Percentiles rank a stretch among this genome's conserved stretches.
These are phyloP conservation scores for Psilocybe tampanensis DNA, from an alignment of 768 basidiomycete genomes.

Conservation along the genomic window DNA sequence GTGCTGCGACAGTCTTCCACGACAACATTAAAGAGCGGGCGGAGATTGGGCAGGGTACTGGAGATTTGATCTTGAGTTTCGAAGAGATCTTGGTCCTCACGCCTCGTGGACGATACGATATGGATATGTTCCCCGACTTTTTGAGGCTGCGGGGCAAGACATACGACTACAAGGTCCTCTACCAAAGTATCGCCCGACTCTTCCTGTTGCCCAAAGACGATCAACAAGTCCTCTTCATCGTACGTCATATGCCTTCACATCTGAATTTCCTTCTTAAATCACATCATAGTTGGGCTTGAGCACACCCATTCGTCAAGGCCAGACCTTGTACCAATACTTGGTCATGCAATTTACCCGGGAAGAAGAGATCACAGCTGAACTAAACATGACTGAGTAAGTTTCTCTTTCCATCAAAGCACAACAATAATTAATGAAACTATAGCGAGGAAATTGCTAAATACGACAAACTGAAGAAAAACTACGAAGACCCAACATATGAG, in stretches of 20 bases:
- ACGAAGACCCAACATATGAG: conserved; percentile 94
- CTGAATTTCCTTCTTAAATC: not conserved
- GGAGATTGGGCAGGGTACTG: conserved; percentile 88
- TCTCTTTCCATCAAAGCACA: not conserved
- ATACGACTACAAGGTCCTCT: conserved; percentile 97
- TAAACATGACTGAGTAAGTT: conserved; percentile 89
- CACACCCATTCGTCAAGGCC: conserved; percentile 95
- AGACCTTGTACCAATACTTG: conserved; percentile 95
- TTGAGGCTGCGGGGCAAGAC: conserved; percentile 96
- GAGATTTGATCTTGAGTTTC: conserved; percentile 92
- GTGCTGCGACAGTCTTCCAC: conserved; percentile 96
- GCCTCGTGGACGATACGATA: conserved; percentile 94
- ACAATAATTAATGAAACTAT: not conserved
- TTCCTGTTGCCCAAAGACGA: conserved; percentile 98
- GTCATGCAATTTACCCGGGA: conserved; percentile 99
- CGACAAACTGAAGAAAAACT: conserved; percentile 88
- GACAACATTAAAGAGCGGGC: conserved; percentile 96
- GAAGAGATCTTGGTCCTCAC: conserved; percentile 94
- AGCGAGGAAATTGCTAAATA: conserved; percentile 81
- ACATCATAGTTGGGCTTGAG: conserved; percentile 77
- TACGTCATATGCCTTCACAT: conserved; percentile 39
- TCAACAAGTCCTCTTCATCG: conserved; percentile 92
- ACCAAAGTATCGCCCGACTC: conserved; percentile 81
- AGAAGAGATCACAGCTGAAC: conserved; percentile 94
- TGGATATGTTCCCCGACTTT: conserved; percentile 97